Evolutionary conservation across 495 filamentous ascomycete species (phyloP), one percentile per base, ranked within the genome.

Genomic region (Penicillium turbatum): DNA sequence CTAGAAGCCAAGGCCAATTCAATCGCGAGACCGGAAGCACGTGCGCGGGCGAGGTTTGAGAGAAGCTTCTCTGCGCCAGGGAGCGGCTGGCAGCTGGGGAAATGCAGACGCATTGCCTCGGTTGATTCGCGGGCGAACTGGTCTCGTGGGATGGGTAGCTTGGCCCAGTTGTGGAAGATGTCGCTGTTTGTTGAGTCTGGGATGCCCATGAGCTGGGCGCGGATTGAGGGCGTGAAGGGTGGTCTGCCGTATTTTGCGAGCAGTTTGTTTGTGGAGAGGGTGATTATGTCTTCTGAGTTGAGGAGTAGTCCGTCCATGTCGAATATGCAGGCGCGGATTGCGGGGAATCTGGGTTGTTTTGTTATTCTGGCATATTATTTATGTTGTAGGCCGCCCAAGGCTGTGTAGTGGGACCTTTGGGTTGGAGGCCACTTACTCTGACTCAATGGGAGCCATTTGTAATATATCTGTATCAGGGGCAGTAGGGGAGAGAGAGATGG

Each of bases 271-370:
- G 54, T 61, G 40, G 63, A 64, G 17, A 55, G 49, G 17, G 64
- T 68, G 49, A 66, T 63, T 37, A 76, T 69, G 56, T 73, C 73
- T 62, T 76, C 73, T 19, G 72, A 65, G 49, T 76, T 66, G 48
- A 76, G 68, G 16, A 76, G 67, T 17, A 68, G 63, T 9, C 73
- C 73, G 55, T 76, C 73, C 39, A 75, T 60, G 55, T 75, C 73
- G 55, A 76, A 76, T 35, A 76, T 70, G 53, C 72, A 75, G 57
- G 73, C 72, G 35, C 73, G 71, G 55, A 75, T 53, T 27, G 65
- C 64, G 1, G 70, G 69, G 35, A 74, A 69, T 35, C 58, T 57
- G 59, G 57, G 19, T n/a, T 21, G 19, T 11, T 37, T n/a, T 37
- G 29, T 48, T 15, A 37, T 11, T 8, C 15, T 48, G 21, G 21